A percentile compares a stretch with the other conserved stretches of the same genome.
Conservation (phyloP, 2,329 filamentous ascomycete genomes). For the Penicillium vulpinum region DNA sequence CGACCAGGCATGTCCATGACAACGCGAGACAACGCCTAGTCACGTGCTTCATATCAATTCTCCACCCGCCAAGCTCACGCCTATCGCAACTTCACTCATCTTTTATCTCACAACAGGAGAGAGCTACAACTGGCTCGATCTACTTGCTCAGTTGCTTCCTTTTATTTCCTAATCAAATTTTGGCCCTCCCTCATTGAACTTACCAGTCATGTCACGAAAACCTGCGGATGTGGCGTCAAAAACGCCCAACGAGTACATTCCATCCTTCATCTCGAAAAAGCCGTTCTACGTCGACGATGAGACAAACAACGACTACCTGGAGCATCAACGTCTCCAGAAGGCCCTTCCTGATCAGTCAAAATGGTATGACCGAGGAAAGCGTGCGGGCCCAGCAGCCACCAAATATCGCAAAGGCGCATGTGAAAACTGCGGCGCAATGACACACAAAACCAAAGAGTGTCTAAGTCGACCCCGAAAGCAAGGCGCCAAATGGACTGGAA, state of each 20-base stretch:
- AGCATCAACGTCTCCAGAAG: slow-evolving; percentile 87
- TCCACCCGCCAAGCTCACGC: slow-evolving; percentile 3
- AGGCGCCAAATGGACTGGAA: slow-evolving; percentile 88
- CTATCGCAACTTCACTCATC: slow-evolving; percentile 11
- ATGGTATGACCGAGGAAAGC: slow-evolving; percentile 93
- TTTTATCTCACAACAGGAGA: background rate
- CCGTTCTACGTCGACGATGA: slow-evolving; percentile 90
- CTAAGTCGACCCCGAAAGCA: slow-evolving; percentile 82
- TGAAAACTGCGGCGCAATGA: slow-evolving; percentile 97
- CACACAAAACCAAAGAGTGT: slow-evolving; percentile 93
- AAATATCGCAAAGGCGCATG: slow-evolving; percentile 98
- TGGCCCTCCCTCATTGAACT: background rate
- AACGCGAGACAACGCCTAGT: slow-evolving; percentile 30
- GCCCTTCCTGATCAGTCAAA: slow-evolving; percentile 67
- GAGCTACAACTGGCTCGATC: background rate
- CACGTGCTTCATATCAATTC: slow-evolving; percentile 26
- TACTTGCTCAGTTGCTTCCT: background rate
- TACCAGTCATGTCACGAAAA: slow-evolving; percentile 46
- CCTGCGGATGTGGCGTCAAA: slow-evolving; percentile 61
- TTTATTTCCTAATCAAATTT: background rate
- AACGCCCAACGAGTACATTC: slow-evolving; percentile 98
- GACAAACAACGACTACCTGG: slow-evolving; percentile 80
- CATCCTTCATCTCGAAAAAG: slow-evolving; percentile 94
- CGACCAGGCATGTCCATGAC: slow-evolving; percentile 8
- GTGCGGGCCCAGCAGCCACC: slow-evolving; percentile 80